Percentiles rank a stretch among this genome's conserved stretches.
Evolutionary conservation across 176 grass and related monocot species (phyloP).

Genomic region (Elaeis guineensis): DNA sequence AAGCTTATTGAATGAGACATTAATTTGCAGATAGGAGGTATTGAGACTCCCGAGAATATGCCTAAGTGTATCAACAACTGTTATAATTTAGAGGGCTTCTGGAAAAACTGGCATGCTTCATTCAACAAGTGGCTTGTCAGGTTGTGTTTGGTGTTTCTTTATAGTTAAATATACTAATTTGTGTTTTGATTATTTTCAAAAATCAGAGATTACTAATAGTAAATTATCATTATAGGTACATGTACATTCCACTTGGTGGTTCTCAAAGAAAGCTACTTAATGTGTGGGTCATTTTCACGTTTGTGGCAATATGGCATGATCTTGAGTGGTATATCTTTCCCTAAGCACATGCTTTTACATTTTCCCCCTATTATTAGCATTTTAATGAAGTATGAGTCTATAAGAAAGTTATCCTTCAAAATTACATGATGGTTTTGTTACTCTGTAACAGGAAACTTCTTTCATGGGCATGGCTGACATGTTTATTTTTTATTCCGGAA

Average conservation of each 20-base stretch:
- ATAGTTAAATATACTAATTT: conserved; percentile 7
- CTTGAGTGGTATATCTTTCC: conserved; percentile 57
- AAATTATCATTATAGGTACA: conserved; percentile 41
- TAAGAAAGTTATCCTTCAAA: no score
- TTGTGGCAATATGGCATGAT: conserved; percentile 95
- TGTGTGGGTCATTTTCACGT: conserved; percentile 97
- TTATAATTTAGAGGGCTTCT: conserved; percentile 88
- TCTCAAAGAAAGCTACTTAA: conserved; percentile 76
- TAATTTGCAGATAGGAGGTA: conserved; percentile 54
- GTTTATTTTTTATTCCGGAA: conserved; percentile 85
- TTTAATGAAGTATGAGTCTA: no score
- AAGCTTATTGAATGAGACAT: no score
- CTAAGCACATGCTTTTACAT: neutral
- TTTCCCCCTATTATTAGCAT: neutral
- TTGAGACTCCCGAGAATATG: conserved; percentile 94
- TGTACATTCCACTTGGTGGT: conserved; percentile 97
- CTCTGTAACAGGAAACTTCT: conserved; percentile 68
- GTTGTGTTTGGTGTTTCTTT: conserved; percentile 21
- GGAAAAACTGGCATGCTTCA: conserved; percentile 98
- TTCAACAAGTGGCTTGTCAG: conserved; percentile 99
- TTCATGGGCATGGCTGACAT: conserved; percentile 96
- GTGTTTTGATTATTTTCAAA: neutral
- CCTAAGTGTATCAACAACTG: conserved; percentile 93
- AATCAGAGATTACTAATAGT: no score
- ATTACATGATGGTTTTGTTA: neutral